These are phyloP conservation scores for Heracleum sosnowskyi DNA, from an alignment of 129 eudicot species.

Conservation along the genomic window DNA sequence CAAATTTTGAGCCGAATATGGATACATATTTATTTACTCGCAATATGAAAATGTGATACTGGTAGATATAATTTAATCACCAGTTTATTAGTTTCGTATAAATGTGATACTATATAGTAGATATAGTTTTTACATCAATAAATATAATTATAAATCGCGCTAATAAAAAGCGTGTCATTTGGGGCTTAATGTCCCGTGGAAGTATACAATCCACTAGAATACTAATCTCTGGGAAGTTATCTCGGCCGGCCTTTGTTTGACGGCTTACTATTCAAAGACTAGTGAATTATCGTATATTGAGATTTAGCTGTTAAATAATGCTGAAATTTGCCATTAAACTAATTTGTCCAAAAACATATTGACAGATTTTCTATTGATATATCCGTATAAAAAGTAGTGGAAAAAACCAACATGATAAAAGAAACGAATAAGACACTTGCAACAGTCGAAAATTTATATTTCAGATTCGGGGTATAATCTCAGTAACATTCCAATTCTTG, in stretches of 20 bases:
- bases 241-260: background rate
- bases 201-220: background rate
- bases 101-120: no score
- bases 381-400: background rate
- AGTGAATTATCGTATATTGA: background rate
- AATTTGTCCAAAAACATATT: background rate
- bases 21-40: no score
- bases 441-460: background rate
- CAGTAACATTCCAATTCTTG: background rate
- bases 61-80: no score
- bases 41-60: no score
- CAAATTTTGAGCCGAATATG: no score
- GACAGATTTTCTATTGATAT: background rate
- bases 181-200: background rate
- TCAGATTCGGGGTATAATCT: background rate
- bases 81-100: no score
- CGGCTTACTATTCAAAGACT: background rate
- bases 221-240: background rate
- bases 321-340: background rate
- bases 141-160: no score
- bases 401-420: background rate
- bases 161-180: no score
- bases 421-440: background rate
- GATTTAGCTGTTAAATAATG: background rate
- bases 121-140: no score